Base-by-base conservation (phyloP, 495 filamentous ascomycete species). In the Daldinia loculata region DNA sequence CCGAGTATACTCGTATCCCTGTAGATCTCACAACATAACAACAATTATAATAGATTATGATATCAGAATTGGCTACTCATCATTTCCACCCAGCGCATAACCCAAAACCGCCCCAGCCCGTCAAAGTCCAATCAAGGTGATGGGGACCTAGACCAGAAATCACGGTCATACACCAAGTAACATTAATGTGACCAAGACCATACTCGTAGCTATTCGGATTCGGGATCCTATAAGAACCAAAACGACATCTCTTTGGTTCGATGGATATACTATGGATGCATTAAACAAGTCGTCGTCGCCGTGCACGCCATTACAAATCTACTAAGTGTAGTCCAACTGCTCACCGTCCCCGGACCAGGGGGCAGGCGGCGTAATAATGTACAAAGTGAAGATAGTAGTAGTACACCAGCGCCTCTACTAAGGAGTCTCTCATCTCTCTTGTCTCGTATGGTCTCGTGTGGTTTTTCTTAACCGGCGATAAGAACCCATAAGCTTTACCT, bases 401-500 rank as follows among this genome's bases (percentile, higher is more conserved):
- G 61, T 73, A 71, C 69, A 67, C 58, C 60, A 61, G 70, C 61
- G 61, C 58, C 43, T 50, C 63, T 69, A 69, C 56, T 64, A 69
- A 56, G 17, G 45, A 32, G 32, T 41, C 9, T 29, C 24, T 43
- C 27, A 7, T 60, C 30, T 52, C 34, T 52, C 55, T 48, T 32
- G 26, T 61, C 61, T 65, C 50, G 39, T 66, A 32, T 45, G 64
- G 41, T 58, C 22, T 58, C 52, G 61, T 64, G 9, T 62, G 12
- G 5, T 50, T 50, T 30, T 34, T 15, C 43, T 66, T 78, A 80
- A 51, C 78, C 78, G 22, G 78, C 77, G 48, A 80, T 75, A 43
- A 81, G 74, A 48, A 81, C 78, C 79, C 78, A 81, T 58, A 81
- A 67, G 4, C 79, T 80, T 27, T 57, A 48, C 32, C 19, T 1